These are phyloP conservation scores for Auricularia cornea DNA, from an alignment of 768 basidiomycete species.

Conservation along the genomic window DNA sequence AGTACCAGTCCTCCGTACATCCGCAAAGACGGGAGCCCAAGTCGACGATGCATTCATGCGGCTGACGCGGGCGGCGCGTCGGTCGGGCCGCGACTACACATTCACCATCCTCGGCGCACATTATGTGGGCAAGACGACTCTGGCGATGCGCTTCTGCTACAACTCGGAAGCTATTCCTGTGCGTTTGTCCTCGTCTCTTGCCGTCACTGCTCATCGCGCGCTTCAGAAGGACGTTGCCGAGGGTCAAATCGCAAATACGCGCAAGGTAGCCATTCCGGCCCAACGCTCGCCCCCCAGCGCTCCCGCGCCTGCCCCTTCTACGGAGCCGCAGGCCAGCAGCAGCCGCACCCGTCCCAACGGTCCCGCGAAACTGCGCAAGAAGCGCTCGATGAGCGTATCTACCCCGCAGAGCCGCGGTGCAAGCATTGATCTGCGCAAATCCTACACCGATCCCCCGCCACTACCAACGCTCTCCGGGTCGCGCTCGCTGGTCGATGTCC, in stretches of 20 bases:
- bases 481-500: too few species aligned
- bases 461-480: neutral
- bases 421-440: neutral
- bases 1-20: neutral
- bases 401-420: neutral
- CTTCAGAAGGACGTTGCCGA: neutral
- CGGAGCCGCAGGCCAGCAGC: neutral
- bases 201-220: neutral
- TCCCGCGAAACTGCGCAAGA: neutral
- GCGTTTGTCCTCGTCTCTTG: neutral
- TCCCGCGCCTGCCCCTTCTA: neutral
- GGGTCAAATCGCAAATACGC: neutral
- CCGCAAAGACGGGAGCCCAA: neutral
- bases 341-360: neutral
- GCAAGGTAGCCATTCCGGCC: neutral
- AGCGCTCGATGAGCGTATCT: neutral
- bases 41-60: neutral
- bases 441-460: neutral
- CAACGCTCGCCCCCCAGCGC: neutral
- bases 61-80: neutral
- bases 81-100: neutral
- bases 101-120: neutral
- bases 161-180: neutral
- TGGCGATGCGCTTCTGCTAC: neutral
- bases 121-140: neutral